Percentiles rank a stretch among this genome's conserved stretches.
These are phyloP conservation scores for Sequoia sempervirens DNA, from an alignment of 75 land plant genomes.

Conservation along the genomic window DNA sequence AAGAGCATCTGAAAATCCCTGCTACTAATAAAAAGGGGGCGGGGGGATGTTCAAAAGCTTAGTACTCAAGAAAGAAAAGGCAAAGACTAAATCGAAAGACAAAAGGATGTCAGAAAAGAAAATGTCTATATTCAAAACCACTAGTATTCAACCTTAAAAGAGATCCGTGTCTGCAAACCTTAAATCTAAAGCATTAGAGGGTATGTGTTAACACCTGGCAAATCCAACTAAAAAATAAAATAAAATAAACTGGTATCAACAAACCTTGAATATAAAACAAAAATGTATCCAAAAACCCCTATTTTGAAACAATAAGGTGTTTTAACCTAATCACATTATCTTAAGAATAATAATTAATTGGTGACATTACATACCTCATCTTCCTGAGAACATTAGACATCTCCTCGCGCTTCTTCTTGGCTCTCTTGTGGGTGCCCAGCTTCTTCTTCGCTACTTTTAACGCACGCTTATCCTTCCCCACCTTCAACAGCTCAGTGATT, in stretches of 20 bases:
- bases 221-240: too few species aligned
- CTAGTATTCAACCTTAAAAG: too few species aligned
- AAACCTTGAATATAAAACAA: background rate
- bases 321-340: background rate
- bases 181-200: background rate
- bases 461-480: constrained; percentile 92
- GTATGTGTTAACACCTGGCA: background rate
- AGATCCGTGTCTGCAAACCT: background rate
- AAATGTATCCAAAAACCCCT: background rate
- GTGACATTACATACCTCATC: background rate
- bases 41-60: too few species aligned
- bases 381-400: constrained; percentile 64
- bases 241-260: background rate
- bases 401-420: constrained; percentile 96
- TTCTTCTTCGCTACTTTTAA: constrained; percentile 89
- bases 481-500: constrained; percentile 83
- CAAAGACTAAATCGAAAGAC: too few species aligned
- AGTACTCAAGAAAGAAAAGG: too few species aligned
- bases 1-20: too few species aligned
- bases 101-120: too few species aligned
- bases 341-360: background rate
- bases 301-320: background rate
- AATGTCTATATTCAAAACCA: too few species aligned
- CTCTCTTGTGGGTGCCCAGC: constrained; percentile 89
- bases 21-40: too few species aligned